Base-by-base conservation (phyloP, 2,329 filamentous ascomycete genomes). In the Talaromyces sp. region DNA sequence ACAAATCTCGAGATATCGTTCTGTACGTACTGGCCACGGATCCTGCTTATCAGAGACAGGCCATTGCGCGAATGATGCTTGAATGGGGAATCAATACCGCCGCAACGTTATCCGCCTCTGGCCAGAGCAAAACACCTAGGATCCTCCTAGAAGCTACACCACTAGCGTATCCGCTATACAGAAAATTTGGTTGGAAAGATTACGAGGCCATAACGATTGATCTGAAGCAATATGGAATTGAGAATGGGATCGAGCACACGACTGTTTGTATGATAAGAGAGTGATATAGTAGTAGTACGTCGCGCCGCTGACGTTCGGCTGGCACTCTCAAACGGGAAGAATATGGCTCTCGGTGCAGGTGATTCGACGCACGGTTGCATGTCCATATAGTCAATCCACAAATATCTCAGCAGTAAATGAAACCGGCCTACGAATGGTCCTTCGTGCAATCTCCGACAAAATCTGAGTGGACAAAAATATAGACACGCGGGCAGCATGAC, bases 401-500 rank as follows among this genome's bases (percentile, higher is more conserved):
- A 15, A 29, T 27, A 29, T n/a, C 11, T 27, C 19, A 10, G 3
- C 2, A 27, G 3, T 27, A 7, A 17, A 51, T 6, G 15, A 8
- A 22, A 29, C 17, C 49, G 17, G 49, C 27, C 7, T 31, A 5
- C 7, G 27, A 31, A 17, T 49, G 22, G 45, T 45, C 40, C 17
- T 15, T 10, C 15, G 7, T 40, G 38, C 1, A 40, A 40, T 7
- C 36, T 15, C 36, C 11, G 36, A 13, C 13, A 5, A 38, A n/a
- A 17, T 29, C 3, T 29, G 27, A 29, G 27, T 29, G 27, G 5
- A 29, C 47, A 27, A 51, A 29, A 17, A 51, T 51, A 51, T 5
- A 11, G n/a, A 47, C 8, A 22, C 47, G 22, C 25, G 29, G 51
- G 3, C 29, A 6, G 8, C 34, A 49, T 65, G 64, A 65, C 64